Percentiles rank a stretch among this genome's conserved stretches.
Evolutionary conservation across 2,329 filamentous ascomycete genomes (phyloP).

Genomic region (Orbilia brochopaga): DNA sequence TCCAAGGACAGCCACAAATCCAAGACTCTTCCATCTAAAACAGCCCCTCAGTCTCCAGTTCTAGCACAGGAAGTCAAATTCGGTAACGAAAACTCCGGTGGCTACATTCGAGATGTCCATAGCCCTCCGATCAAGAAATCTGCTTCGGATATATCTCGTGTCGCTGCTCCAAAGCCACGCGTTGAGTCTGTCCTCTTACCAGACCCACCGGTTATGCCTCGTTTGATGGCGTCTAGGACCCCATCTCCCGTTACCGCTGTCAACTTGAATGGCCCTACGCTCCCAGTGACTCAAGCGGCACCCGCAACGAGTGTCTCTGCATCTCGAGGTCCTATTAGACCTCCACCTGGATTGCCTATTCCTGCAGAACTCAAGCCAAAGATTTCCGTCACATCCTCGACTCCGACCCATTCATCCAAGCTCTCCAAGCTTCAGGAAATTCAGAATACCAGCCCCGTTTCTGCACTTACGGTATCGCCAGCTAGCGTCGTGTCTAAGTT

Average conservation of each 20-base stretch:
- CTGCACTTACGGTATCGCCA: constrained; percentile 34
- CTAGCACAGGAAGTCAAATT: constrained; percentile 27
- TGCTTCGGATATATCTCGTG: neutral
- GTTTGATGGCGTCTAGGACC: constrained; percentile 24
- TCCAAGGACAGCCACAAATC: constrained; percentile 22
- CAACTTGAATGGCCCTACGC: constrained; percentile 16
- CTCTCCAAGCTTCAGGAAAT: constrained; percentile 16
- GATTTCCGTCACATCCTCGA: constrained; percentile 37
- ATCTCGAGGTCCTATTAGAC: constrained; percentile 7
- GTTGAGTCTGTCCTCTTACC: constrained; percentile 38
- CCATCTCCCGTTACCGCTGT: constrained; percentile 38
- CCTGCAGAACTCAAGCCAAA: constrained; percentile 28
- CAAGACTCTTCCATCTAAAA: constrained; percentile 15
- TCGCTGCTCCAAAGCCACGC: constrained; percentile 14
- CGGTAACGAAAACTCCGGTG: constrained; percentile 20
- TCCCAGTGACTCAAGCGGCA: constrained; percentile 14
- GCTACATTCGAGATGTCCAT: constrained; percentile 26
- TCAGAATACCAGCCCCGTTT: constrained; percentile 37
- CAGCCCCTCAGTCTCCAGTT: constrained; percentile 34
- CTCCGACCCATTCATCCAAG: constrained; percentile 21
- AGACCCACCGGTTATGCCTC: constrained; percentile 36
- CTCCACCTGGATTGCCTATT: constrained; percentile 37
- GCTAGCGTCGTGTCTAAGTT: constrained; percentile 22
- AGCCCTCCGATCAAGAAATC: constrained; percentile 16
- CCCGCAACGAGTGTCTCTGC: neutral